Evolutionary conservation across 2,329 filamentous ascomycete genomes (phyloP).

Genomic region (Pseudogymnoascus sp.): DNA sequence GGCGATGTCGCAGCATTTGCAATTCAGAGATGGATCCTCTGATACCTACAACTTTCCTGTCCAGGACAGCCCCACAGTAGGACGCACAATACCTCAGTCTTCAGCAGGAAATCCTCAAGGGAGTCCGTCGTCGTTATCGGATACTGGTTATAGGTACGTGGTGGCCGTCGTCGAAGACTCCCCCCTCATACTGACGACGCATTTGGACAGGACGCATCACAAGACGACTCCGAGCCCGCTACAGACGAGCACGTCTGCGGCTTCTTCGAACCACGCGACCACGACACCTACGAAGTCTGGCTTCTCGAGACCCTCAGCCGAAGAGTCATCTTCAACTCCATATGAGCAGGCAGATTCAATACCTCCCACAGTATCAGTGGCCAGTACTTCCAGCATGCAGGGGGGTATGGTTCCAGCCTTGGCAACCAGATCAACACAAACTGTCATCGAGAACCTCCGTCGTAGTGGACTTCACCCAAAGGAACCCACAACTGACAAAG

Average conservation of each 20-base stretch:
- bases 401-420: slow-evolving; percentile 16
- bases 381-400: not conserved
- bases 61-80: slow-evolving; percentile 13
- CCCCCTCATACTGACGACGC: not conserved
- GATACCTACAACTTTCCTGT: slow-evolving; percentile 11
- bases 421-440: slow-evolving; percentile 21
- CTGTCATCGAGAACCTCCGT: slow-evolving; percentile 26
- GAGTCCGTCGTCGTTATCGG: slow-evolving; percentile 16
- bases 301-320: slow-evolving; percentile 21
- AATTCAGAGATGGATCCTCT: slow-evolving; percentile 24
- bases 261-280: slow-evolving; percentile 24
- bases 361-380: not conserved
- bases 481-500: not conserved
- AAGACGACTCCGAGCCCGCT: slow-evolving; percentile 30
- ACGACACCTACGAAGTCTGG: slow-evolving; percentile 26
- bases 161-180: not conserved
- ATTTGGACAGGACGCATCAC: slow-evolving; percentile 25
- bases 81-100: slow-evolving; percentile 11
- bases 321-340: slow-evolving; percentile 11
- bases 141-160: slow-evolving; percentile 14
- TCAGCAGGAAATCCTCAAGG: slow-evolving; percentile 19
- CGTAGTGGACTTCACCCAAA: not conserved
- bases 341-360: not conserved
- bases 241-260: slow-evolving; percentile 26
- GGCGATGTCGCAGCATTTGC: slow-evolving; percentile 28